These are phyloP conservation scores for Orbilia javanica DNA, from an alignment of 2,329 filamentous ascomycete species.

Conservation along the genomic window DNA sequence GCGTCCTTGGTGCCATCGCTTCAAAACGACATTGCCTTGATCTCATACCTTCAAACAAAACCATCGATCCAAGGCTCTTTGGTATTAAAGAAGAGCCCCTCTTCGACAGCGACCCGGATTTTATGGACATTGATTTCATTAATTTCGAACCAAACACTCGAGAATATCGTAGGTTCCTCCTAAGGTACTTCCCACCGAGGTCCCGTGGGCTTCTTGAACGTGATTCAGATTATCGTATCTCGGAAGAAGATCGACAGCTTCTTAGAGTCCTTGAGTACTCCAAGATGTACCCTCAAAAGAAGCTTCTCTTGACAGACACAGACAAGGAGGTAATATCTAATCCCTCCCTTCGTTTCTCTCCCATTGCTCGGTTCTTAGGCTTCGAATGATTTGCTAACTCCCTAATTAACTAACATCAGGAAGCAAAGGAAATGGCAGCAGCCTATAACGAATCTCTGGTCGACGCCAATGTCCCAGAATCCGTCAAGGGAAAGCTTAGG, in stretches of 20 bases:
- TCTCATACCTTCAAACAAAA: neutral
- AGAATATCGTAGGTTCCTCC: neutral
- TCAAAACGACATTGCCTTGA: neutral
- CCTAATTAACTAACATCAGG: neutral
- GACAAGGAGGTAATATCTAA: constrained; percentile 13
- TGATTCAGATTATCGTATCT: neutral
- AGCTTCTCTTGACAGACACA: neutral
- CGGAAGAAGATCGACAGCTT: neutral
- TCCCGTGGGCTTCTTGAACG: neutral
- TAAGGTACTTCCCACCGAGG: neutral
- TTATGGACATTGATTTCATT: neutral
- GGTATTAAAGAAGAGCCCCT: neutral
- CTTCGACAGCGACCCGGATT: neutral
- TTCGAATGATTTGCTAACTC: neutral
- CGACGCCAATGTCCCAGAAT: neutral
- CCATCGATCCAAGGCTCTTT: neutral
- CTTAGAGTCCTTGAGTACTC: constrained; percentile 1
- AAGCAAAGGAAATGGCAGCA: neutral
- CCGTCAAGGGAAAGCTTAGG: neutral
- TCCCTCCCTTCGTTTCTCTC: neutral
- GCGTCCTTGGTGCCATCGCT: neutral
- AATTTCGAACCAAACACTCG: neutral
- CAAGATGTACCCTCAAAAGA: neutral
- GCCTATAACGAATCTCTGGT: neutral
- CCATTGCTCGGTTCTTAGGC: neutral